Percentiles rank a stretch among this genome's conserved stretches.
These are phyloP conservation scores for Ganoderma multipileum DNA, from an alignment of 1,284 basidiomycete species.

Conservation along the genomic window DNA sequence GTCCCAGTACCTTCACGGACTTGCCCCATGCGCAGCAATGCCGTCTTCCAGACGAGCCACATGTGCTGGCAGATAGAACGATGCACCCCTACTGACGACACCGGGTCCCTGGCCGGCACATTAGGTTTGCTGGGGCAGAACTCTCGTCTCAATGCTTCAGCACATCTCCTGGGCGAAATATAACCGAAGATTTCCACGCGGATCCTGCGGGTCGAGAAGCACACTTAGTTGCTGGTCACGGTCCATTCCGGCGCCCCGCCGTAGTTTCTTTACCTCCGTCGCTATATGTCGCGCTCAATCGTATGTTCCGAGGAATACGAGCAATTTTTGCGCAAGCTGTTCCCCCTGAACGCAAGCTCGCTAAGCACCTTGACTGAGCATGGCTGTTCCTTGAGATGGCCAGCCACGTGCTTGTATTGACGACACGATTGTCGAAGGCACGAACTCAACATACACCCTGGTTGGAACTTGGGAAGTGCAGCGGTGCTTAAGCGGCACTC, in stretches of 20 bases:
- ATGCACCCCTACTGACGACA: neutral
- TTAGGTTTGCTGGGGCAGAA: neutral
- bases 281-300: neutral
- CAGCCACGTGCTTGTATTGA: neutral
- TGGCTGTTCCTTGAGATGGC: neutral
- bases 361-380: neutral
- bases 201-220: neutral
- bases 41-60: neutral
- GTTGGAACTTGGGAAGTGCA: neutral
- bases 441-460: neutral
- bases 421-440: neutral
- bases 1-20: neutral
- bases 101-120: neutral
- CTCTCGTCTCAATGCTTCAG: constrained; percentile 13
- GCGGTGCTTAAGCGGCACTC: neutral
- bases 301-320: constrained; percentile 15
- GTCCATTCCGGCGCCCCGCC: neutral
- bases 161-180: constrained; percentile 22
- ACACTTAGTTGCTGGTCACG: constrained; percentile 1
- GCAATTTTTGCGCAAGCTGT: constrained; percentile 3
- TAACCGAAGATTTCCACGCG: constrained; percentile 28
- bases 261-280: neutral
- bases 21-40: neutral
- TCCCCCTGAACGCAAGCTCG: neutral
- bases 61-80: neutral